Conservation (phyloP, 176 grass and related monocot genomes). For the Rhynchospora pubera region DNA sequence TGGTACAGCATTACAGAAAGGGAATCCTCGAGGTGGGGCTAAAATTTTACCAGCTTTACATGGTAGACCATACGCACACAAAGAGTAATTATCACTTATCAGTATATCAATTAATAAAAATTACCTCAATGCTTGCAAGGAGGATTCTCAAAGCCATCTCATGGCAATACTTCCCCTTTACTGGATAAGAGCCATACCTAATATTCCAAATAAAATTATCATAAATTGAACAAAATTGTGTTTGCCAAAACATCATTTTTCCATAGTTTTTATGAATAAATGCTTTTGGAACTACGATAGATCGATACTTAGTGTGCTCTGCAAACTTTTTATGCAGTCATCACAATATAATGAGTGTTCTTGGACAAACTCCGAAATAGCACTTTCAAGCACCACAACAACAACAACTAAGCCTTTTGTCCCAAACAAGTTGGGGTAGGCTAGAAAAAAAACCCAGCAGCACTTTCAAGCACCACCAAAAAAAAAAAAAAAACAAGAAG, state of each 20-base stretch:
- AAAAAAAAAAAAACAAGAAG: background rate
- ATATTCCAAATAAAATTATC: conserved; percentile 21
- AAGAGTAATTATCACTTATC: background rate
- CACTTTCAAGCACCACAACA: background rate
- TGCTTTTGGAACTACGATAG: conserved; percentile 1
- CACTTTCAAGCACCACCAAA: background rate
- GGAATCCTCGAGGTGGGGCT: background rate
- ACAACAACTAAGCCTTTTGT: background rate
- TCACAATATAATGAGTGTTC: background rate
- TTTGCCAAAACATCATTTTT: background rate
- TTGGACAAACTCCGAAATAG: no score
- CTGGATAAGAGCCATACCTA: conserved; percentile 92
- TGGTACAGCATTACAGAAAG: background rate
- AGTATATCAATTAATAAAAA: background rate
- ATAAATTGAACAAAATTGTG: conserved; percentile 1
- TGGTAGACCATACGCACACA: background rate
- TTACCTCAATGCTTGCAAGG: conserved; percentile 94
- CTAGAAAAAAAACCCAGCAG: no score
- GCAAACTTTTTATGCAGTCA: background rate
- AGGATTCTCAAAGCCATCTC: conserved; percentile 99
- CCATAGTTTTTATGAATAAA: background rate
- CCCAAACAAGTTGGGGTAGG: no score
- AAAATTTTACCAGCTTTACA: background rate
- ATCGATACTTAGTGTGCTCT: background rate
- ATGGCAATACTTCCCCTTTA: conserved; percentile 93